phyloP scores from a whole-genome alignment of 1,284 basidiomycete genomes.

The Pholiota adiposa region DNA sequence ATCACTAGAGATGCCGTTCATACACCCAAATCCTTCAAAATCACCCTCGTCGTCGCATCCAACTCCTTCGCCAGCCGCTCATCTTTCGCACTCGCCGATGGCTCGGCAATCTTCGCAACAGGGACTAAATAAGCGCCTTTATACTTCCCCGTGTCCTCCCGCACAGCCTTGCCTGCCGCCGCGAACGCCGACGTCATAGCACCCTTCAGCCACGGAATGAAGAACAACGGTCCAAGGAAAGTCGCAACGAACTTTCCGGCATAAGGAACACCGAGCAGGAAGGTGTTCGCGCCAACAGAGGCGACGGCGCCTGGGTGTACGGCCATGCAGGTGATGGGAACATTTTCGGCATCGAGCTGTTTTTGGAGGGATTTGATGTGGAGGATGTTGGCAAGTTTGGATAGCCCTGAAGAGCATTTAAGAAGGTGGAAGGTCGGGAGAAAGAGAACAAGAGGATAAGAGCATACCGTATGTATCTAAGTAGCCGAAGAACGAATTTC shows the following conservation, averaged over 20 bases:
- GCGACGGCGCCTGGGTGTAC: conserved; percentile 36
- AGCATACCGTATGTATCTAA: conserved; percentile 21
- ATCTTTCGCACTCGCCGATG: conserved; percentile 15
- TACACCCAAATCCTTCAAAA: conserved; percentile 20
- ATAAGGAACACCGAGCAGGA: conserved; percentile 26
- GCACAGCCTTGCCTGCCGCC: conserved; percentile 34
- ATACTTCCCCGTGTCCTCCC: conserved; percentile 28
- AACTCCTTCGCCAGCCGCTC: conserved; percentile 24
- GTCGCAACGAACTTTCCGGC: conserved; percentile 18
- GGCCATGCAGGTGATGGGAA: conserved; percentile 32
- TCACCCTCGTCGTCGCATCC: conserved; percentile 23
- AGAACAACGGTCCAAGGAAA: conserved; percentile 23
- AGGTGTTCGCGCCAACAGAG: conserved; percentile 20
- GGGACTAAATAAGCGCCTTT: conserved; percentile 30
- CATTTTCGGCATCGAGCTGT: conserved; percentile 23
- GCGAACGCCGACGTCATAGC: conserved; percentile 41
- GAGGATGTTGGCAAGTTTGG: conserved; percentile 30
- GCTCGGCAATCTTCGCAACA: conserved; percentile 15
- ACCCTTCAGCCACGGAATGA: conserved; percentile 31
- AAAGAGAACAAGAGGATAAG: too few relatives aligned
- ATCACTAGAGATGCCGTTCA: background rate
- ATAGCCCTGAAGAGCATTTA: conserved; percentile 20
- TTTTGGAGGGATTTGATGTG: conserved; percentile 31
- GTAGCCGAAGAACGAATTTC: conserved; percentile 7
- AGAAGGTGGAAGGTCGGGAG: background rate